phyloP scores from a whole-genome alignment of 768 basidiomycete genomes.

The Aureoboletus auriporus region DNA sequence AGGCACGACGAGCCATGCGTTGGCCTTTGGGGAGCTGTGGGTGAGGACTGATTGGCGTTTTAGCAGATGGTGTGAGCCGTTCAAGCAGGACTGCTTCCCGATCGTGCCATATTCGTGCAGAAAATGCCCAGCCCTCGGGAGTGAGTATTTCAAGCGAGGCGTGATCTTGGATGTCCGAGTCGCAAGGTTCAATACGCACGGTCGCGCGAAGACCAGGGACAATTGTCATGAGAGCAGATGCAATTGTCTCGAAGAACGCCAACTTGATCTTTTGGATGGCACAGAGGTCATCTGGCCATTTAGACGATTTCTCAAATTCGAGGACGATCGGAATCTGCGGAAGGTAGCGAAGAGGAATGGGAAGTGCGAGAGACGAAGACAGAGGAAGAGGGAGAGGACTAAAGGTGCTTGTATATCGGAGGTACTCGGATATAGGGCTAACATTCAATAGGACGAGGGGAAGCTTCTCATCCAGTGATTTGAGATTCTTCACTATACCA shows the following conservation, averaged over 20 bases:
- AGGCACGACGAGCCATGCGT: conserved; percentile 52
- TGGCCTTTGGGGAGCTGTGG: conserved; percentile 36
- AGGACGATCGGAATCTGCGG: conserved; percentile 71
- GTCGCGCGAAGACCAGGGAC: conserved; percentile 48
- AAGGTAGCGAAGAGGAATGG: conserved; percentile 58
- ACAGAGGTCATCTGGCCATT: conserved; percentile 92
- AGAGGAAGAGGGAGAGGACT: conserved; percentile 69
- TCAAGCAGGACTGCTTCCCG: conserved; percentile 79
- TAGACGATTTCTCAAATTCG: conserved; percentile 88
- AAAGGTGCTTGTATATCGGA: conserved; percentile 84
- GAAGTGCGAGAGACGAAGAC: conserved; percentile 48
- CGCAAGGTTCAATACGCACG: conserved; percentile 53
- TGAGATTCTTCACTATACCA: conserved; percentile 67
- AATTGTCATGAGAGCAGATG: conserved; percentile 53
- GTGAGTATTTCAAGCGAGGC: conserved; percentile 74
- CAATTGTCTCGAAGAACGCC: conserved; percentile 85
- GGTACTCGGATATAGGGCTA: conserved; percentile 63
- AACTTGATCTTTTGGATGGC: conserved; percentile 94
- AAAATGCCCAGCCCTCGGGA: conserved; percentile 83
- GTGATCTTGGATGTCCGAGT: conserved; percentile 62
- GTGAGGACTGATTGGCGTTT: conserved; percentile 9
- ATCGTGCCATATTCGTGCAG: conserved; percentile 80
- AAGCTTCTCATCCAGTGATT: conserved; percentile 63
- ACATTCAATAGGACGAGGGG: conserved; percentile 78
- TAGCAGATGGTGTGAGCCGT: conserved; percentile 49